Evolutionary conservation across 495 filamentous ascomycete genomes (phyloP), one percentile per base, ranked within the genome.

Genomic region (Oidiodendron maius): DNA sequence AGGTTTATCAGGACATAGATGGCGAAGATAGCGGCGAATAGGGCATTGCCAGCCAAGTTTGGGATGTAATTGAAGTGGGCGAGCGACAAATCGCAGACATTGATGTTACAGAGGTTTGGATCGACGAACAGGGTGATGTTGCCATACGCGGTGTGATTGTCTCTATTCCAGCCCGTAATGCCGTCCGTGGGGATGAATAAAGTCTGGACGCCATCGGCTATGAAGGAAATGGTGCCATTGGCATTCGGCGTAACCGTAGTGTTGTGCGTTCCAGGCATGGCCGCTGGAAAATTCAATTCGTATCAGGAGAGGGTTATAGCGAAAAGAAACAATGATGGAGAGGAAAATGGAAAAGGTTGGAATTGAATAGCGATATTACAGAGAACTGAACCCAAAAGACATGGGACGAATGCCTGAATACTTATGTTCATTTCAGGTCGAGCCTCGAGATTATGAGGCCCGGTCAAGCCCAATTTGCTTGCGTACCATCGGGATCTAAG

Each of bases 21-120:
- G 17, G 40, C 53, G 23, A 61, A 61, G 38, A 54, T 8, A 26
- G 46, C 47, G 15, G 53, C 46, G 13, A 55, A 60, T 25, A 51
- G 3, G 32, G 43, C 50, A 48, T 61, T 61, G 26, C 52, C 52
- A 17, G 39, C 52, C 10, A 57, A 22, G 11, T 37, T 53, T 38
- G 59, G 59, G 30, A 44, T 38, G 16, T 56, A 57, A n/a, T 47
- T n/a, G 6, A 47, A 10, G 9, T 36, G 11, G 26, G 44, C 44
- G 26, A 9, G 24, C 13, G 13, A n/a, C 6, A 47, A 30, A 15
- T 10, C 8, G 20, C 44, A 47, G 12, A 18, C 16, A 4, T 6
- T 22, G n/a, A 47, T 5, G n/a, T 30, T 47, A 34, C 28, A 34
- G 9, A 34, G 28, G n/a, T 34, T 34, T 34, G 8, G 28, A n/a